Evolutionary conservation across 2,329 filamentous ascomycete species (phyloP).

Genomic region (Penicillium sp.): DNA sequence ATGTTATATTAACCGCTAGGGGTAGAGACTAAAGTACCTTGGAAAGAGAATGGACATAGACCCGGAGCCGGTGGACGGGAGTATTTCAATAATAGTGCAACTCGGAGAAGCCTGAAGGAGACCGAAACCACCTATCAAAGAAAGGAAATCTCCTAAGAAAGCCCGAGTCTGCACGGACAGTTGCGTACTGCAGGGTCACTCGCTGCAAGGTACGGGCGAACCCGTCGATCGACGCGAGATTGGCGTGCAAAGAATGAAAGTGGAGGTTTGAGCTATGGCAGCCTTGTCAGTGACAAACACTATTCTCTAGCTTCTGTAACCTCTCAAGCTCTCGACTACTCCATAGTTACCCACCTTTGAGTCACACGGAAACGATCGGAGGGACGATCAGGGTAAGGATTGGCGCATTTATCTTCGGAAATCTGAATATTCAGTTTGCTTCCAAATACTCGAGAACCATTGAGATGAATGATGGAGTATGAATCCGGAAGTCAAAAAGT

Average conservation of each 20-base stretch:
- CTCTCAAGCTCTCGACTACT: background rate
- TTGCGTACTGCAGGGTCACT: constrained; percentile 21
- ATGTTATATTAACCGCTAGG: background rate
- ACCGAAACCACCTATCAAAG: background rate
- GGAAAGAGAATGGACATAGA: too few relatives aligned
- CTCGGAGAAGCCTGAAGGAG: background rate
- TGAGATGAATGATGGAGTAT: too few relatives aligned
- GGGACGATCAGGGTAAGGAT: background rate
- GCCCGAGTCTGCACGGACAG: constrained; percentile 18
- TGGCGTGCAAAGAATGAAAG: constrained; percentile 1
- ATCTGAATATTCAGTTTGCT: too few relatives aligned
- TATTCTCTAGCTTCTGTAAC: constrained; percentile 1
- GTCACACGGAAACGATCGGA: background rate
- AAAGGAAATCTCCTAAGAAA: background rate
- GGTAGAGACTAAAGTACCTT: background rate
- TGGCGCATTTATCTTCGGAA: background rate
- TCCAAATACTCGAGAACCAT: background rate
- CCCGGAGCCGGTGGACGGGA: too few relatives aligned
- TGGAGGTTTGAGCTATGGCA: background rate
- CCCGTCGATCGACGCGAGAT: constrained; percentile 23
- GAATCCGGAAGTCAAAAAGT: too few relatives aligned
- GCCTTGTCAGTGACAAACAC: background rate
- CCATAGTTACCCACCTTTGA: constrained; percentile 5
- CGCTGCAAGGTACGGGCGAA: constrained; percentile 29
- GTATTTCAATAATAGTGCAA: background rate